Evolutionary conservation across 2,329 filamentous ascomycete genomes (phyloP).

Genomic region (Elsinoe perseae): DNA sequence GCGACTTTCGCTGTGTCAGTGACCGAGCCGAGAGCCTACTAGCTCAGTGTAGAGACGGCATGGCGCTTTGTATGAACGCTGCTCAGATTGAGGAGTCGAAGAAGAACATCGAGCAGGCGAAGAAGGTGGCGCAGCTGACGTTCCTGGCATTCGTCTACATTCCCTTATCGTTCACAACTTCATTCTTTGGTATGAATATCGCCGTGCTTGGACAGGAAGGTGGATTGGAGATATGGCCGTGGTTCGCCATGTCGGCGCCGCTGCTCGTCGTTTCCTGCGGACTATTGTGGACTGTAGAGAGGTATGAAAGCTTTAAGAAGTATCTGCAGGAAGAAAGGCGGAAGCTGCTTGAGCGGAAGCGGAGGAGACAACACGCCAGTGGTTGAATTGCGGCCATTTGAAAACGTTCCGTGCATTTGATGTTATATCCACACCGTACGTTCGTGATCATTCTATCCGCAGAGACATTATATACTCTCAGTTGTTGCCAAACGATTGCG

Average conservation of each 20-base stretch:
- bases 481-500: no score
- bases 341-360: not conserved
- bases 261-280: not conserved
- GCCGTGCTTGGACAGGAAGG: not conserved
- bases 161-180: constrained; percentile 5
- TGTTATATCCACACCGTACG: no score
- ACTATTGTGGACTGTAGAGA: not conserved
- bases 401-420: no score
- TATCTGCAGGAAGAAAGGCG: not conserved
- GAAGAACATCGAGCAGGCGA: not conserved
- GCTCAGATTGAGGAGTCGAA: not conserved
- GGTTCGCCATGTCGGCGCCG: not conserved
- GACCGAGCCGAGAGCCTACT: no score
- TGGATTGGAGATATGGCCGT: not conserved
- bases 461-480: no score
- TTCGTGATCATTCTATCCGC: no score
- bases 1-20: no score
- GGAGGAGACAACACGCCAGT: not conserved
- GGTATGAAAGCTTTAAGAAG: not conserved
- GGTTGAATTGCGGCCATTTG: no score
- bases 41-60: no score
- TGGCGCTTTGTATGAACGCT: not conserved
- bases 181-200: constrained; percentile 12
- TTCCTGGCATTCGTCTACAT: not conserved
- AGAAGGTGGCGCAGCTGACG: not conserved